Evolutionary conservation across 2,329 filamentous ascomycete genomes (phyloP).

Genomic region (Karstenula rhodostoma): DNA sequence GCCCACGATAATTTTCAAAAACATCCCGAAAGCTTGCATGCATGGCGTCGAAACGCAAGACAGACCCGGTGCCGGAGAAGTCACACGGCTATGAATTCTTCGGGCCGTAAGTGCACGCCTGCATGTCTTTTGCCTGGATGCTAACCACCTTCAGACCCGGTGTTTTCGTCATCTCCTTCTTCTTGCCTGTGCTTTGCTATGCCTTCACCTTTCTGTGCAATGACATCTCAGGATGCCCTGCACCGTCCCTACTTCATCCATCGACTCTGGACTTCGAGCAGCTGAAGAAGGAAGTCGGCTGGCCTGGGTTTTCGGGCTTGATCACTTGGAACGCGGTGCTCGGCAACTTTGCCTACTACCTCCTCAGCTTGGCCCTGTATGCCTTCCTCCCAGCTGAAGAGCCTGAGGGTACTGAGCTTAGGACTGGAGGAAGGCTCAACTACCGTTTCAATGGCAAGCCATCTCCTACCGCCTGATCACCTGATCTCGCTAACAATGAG

Average conservation of each 20-base stretch:
- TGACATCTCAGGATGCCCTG: slow-evolving; percentile 89
- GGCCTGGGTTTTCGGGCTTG: slow-evolving; percentile 78
- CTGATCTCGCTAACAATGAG: slow-evolving; percentile 23
- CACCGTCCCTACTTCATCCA: slow-evolving; percentile 79
- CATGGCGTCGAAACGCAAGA: slow-evolving; percentile 42
- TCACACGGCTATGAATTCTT: slow-evolving; percentile 52
- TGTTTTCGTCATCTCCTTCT: slow-evolving; percentile 78
- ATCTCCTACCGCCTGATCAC: slow-evolving; percentile 8
- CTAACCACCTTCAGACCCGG: slow-evolving; percentile 66
- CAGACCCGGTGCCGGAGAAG: slow-evolving; percentile 31
- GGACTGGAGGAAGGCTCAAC: slow-evolving; percentile 75
- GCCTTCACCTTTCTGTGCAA: slow-evolving; percentile 87
- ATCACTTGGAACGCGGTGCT: slow-evolving; percentile 72
- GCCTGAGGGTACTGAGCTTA: slow-evolving; percentile 73
- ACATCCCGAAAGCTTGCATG: slow-evolving; percentile 9
- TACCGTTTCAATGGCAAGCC: slow-evolving; percentile 73
- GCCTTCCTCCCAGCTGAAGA: slow-evolving; percentile 77
- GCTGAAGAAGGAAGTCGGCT: slow-evolving; percentile 82
- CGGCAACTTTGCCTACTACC: slow-evolving; percentile 80
- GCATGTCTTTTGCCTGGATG: not conserved
- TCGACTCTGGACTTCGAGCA: slow-evolving; percentile 73
- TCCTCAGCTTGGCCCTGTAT: slow-evolving; percentile 77
- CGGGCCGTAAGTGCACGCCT: slow-evolving; percentile 45
- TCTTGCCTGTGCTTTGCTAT: slow-evolving; percentile 81
- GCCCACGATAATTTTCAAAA: slow-evolving; percentile 11